Evolutionary conservation across 2,329 filamentous ascomycete genomes (phyloP), one percentile per base, ranked within the genome.

Genomic region (Tolypocladium sp.): DNA sequence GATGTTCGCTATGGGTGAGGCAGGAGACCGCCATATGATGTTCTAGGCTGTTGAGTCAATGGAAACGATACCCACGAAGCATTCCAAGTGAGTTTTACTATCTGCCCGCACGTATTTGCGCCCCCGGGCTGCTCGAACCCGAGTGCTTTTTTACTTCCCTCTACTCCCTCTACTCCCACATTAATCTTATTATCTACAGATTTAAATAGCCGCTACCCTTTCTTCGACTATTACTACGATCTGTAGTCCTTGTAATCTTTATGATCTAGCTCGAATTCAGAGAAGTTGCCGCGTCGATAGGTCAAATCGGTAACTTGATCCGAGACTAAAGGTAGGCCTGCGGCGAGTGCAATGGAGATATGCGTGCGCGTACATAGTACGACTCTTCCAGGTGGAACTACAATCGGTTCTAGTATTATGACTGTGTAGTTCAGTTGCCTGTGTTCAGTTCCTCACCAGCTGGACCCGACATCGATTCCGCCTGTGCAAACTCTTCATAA

Each of bases 1-100:
- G 71, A 79, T 53, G 87, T 88, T 17, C 64, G 70, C 12, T 72
- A 72, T 58, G 70, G 70, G 2, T 72, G 53, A 64, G 51, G 5
- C 30, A 33, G 17, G 40, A 1, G 8, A n/a, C 7, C 20, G 20
- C 17, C 40, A 5, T 41, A 3, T 20, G 20, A 41, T 42, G 40
- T 12, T n/a, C 40, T 2, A n/a, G 6, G 17, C 10, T 3, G 37
- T 38, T 38, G 20, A n/a, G 17, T n/a, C 20, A n/a, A 41, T n/a
- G 20, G 20, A 12, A 20, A 22, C 38, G 4, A 22, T 22, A 12
- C 12, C 41, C 9, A 22, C 20, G 10, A 42, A 4, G 40, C 40
- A 41, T 10, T 38, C 30, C 30, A 33, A 33, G 30, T 33, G 30
- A 33, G 30, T 9, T 33, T 33, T 33, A 2, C 30, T 33, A 33